These are phyloP conservation scores for Trichoderma cornu-damae DNA, from an alignment of 2,329 filamentous ascomycete species.

Conservation along the genomic window DNA sequence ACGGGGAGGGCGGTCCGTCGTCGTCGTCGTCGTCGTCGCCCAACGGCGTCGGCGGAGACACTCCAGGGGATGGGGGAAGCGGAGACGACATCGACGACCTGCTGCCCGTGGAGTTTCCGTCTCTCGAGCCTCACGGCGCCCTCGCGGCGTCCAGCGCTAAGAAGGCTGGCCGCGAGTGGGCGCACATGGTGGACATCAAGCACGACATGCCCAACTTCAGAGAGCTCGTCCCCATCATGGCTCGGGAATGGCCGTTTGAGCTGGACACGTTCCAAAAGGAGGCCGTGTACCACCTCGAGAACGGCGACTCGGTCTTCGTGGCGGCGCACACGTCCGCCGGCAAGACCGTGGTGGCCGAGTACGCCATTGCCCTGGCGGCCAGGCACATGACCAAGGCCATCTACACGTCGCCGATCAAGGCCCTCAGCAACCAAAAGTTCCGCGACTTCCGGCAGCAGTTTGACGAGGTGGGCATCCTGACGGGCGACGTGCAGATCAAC, in stretches of 20 bases:
- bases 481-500: constrained; percentile 95
- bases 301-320: constrained; percentile 95
- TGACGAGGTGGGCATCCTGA: constrained; percentile 93
- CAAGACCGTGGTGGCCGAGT: constrained; percentile 97
- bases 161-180: constrained; percentile 82
- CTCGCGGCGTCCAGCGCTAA: constrained; percentile 67
- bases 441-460: constrained; percentile 87
- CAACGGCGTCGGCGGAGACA: constrained; percentile 25
- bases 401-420: constrained; percentile 98
- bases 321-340: constrained; percentile 96
- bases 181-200: constrained; percentile 96
- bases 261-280: constrained; percentile 98
- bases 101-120: constrained; percentile 86
- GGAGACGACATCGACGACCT: constrained; percentile 74
- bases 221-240: constrained; percentile 94
- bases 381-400: constrained; percentile 99
- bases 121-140: constrained; percentile 76
- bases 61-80: constrained; percentile 39
- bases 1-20: constrained; percentile 30
- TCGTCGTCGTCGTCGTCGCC: constrained; percentile 21
- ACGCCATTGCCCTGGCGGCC: constrained; percentile 91
- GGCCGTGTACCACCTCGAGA: constrained; percentile 94
- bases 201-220: constrained; percentile 89
- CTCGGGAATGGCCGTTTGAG: constrained; percentile 92
- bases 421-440: constrained; percentile 97